These are phyloP conservation scores for Eucalyptus pauciflora DNA, from an alignment of 345 rosid genomes.

Conservation along the genomic window DNA sequence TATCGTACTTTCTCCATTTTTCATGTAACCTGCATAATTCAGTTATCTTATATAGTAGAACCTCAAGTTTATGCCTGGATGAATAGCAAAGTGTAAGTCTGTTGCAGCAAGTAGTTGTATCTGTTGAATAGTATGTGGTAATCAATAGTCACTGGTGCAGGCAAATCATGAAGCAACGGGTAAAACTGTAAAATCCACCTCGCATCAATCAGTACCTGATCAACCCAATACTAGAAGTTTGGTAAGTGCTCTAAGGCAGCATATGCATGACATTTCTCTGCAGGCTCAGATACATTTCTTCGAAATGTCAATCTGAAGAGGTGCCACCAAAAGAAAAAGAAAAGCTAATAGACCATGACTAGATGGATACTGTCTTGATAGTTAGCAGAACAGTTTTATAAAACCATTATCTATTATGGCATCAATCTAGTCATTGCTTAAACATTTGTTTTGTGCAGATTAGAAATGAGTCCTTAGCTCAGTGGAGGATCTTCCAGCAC, in stretches of 20 bases:
- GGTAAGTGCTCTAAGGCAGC: neutral
- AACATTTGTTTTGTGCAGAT: slow-evolving; percentile 21
- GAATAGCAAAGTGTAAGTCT: neutral
- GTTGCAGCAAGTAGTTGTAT: neutral
- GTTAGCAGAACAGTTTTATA: neutral
- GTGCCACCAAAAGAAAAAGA: neutral
- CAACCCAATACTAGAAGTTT: neutral
- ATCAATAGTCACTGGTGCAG: slow-evolving; percentile 2
- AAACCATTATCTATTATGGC: neutral
- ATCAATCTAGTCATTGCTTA: neutral
- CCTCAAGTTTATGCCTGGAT: neutral
- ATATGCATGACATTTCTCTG: neutral
- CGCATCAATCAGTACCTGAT: neutral
- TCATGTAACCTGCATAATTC: neutral
- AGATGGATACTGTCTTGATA: neutral
- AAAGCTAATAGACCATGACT: neutral
- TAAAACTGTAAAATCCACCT: neutral
- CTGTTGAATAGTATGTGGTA: neutral
- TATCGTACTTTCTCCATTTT: neutral
- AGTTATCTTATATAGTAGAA: neutral
- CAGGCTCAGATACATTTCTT: neutral
- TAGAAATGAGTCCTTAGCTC: slow-evolving; percentile 22
- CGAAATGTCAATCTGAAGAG: neutral
- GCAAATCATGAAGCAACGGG: neutral
- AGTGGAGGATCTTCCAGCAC: slow-evolving; percentile 39